Base-by-base conservation (phyloP, 345 rosid species). In the Citrus cavaleriei region DNA sequence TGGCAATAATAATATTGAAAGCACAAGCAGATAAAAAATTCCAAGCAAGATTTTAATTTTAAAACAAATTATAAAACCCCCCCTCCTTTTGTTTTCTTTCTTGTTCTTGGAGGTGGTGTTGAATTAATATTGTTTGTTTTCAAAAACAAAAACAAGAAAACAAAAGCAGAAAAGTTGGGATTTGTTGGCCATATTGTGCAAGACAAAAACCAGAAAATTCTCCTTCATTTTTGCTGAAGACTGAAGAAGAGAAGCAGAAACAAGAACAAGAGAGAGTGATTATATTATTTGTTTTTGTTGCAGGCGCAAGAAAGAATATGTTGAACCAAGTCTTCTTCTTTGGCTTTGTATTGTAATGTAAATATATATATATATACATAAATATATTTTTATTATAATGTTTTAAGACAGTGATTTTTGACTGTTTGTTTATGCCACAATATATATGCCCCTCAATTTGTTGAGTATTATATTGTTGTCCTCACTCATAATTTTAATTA, bases 131-230 rank as follows among this genome's bases (percentile, higher is more conserved):
- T 22, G 54, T 30, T 21, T 80, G 71, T 68, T 71, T 61, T 66
- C 4, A 6, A 42, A 30, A 27, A 42, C 12, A 37, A 65, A 62
- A 46, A 14, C 55, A 24, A 72, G 25, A 28, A 68, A 63, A 73
- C 61, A 55, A 30, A 80, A 35, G 60, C 58, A 81, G 27, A 38
- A 68, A 58, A 62, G 54, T 63, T 60, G 77, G 78, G 82, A 73
- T 68, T 82, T 82, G 81, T 76, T 63, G 58, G 67, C 65, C 22
- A 42, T 37, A 34, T 75, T 73, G 79, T 68, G 84, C 81, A 78
- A 66, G 84, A 84, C 86, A 87, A 81, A 77, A 83, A 77, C 83
- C 83, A 83, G 68, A 64, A 83, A 87, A 74, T 49, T 82, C 85
- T 82, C 81, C 87, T 82, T 61, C 84, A 75, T 84, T 84, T 80